Base-by-base conservation (phyloP, 75 land plant genomes). In the Pinus taeda region DNA sequence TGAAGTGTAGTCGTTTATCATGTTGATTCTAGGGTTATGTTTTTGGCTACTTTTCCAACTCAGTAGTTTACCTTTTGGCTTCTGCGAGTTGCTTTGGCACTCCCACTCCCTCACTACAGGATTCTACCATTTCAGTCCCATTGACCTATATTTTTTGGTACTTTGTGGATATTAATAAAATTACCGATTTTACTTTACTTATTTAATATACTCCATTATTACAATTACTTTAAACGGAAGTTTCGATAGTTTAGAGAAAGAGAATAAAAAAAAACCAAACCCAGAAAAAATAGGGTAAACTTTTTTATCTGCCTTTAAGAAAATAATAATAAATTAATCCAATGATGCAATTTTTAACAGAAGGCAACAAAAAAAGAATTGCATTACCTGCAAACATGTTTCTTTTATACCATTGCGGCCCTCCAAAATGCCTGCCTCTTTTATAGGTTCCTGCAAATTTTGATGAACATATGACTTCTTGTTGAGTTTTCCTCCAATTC, bases 351-450 rank as follows among this genome's bases (percentile, higher is more conserved):
- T 67, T 67, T 67, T 11, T 2, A 36, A 37, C 8, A 69, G 39
- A 15, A 14, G 55, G 39, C 33, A 20, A 69, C 20, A 6, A 12
- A 69, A 8, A 9, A n/a, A 49, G 12, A 11, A 49, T 8, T 49
- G 55, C 55, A 49, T 49, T 84, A 97, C 99, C 94, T 92, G 99
- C 74, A 97, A 82, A 79, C 99, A 97, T 57, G 99, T 97, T 76
- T 97, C 99, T 85, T 97, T 97, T 21, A 97, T 93, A 42, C 99
- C 99, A 87, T 97, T 96, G 24, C 99, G 95, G 13, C 99, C 99
- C 77, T 97, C 99, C 77, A 97, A 79, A 62, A 97, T 97, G 49
- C 99, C 99, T 77, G 99, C 99, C 88, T 97, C 98, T 85, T 95
- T 97, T 55, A 97, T 97, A 59, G 99, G 99, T 69, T 97, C 99